These are phyloP conservation scores for Blastocystis sp. DNA, from an alignment of 352 stramenopile genomes.

Conservation along the genomic window DNA sequence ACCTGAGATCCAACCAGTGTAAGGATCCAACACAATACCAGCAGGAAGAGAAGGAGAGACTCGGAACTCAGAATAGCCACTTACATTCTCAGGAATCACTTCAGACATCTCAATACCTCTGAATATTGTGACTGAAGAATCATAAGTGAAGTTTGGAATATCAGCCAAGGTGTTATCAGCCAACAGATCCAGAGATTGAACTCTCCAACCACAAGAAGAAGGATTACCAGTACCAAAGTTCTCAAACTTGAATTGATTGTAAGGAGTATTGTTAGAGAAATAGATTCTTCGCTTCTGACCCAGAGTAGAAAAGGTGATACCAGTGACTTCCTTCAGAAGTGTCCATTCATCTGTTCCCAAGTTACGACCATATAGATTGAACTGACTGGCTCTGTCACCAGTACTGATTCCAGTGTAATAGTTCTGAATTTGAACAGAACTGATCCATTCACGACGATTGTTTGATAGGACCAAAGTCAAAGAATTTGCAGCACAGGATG, in stretches of 20 bases:
- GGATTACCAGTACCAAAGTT: not conserved
- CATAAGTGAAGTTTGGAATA: not conserved
- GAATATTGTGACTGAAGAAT: not conserved
- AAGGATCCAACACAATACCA: not conserved
- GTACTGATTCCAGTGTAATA: not conserved
- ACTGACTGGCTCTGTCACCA: not conserved
- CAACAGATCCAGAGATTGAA: not conserved
- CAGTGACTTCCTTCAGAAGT: not conserved
- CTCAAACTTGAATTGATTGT: constrained; percentile 17
- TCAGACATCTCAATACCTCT: constrained; percentile 34
- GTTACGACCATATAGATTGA: not conserved
- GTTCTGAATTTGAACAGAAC: not conserved
- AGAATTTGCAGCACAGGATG: not conserved
- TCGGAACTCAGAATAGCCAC: not conserved
- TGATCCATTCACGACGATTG: constrained; percentile 53
- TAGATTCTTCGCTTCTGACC: not conserved
- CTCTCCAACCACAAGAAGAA: not conserved
- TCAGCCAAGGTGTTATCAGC: not conserved
- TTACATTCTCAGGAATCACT: not conserved
- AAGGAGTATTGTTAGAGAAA: not conserved
- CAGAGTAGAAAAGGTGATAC: not conserved
- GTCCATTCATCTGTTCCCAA: not conserved
- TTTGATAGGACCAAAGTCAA: not conserved
- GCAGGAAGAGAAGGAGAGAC: not conserved
- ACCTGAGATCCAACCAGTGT: constrained; percentile 9